phyloP scores from a whole-genome alignment of 192 early-diverging fungal species.

The Backusella tarrabulga region DNA sequence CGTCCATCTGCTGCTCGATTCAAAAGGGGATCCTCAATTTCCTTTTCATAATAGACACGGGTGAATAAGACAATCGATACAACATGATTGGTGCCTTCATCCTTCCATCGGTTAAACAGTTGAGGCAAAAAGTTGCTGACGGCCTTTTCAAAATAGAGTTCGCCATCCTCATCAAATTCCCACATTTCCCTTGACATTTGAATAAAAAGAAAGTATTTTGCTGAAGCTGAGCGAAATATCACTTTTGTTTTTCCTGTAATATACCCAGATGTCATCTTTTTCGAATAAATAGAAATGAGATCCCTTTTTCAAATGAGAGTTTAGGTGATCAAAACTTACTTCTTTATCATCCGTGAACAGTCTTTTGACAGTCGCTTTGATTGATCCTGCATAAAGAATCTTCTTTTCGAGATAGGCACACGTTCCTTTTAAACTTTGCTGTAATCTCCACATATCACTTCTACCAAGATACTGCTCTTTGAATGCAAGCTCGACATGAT shows the following conservation, averaged over 20 bases:
- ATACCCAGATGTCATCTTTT: slow-evolving; percentile 72
- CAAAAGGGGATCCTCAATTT: slow-evolving; percentile 37
- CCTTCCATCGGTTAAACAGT: slow-evolving; percentile 85
- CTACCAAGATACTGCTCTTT: slow-evolving; percentile 90
- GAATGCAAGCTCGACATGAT: slow-evolving; percentile 85
- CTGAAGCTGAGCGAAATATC: slow-evolving; percentile 92
- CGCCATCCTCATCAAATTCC: slow-evolving; percentile 97
- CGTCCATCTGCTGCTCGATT: slow-evolving; percentile 55
- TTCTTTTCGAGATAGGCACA: slow-evolving; percentile 79
- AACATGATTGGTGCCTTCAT: slow-evolving; percentile 82
- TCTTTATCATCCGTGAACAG: slow-evolving; percentile 66
- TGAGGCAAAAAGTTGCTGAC: slow-evolving; percentile 88
- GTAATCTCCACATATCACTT: slow-evolving; percentile 92
- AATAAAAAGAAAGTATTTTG: slow-evolving; percentile 91
- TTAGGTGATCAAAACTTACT: slow-evolving; percentile 29
- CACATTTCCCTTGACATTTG: slow-evolving; percentile 98
- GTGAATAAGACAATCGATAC: slow-evolving; percentile 96
- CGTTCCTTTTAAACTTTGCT: slow-evolving; percentile 62
- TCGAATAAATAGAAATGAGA: not conserved
- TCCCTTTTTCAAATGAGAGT: not conserved
- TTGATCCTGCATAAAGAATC: slow-evolving; percentile 64
- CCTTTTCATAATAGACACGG: slow-evolving; percentile 73
- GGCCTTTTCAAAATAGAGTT: slow-evolving; percentile 92
- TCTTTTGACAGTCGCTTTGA: slow-evolving; percentile 78
- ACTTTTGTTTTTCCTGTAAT: slow-evolving; percentile 76